Evolutionary conservation across 164 flowering plant species (phyloP).

Genomic region (Macadamia integrifolia): DNA sequence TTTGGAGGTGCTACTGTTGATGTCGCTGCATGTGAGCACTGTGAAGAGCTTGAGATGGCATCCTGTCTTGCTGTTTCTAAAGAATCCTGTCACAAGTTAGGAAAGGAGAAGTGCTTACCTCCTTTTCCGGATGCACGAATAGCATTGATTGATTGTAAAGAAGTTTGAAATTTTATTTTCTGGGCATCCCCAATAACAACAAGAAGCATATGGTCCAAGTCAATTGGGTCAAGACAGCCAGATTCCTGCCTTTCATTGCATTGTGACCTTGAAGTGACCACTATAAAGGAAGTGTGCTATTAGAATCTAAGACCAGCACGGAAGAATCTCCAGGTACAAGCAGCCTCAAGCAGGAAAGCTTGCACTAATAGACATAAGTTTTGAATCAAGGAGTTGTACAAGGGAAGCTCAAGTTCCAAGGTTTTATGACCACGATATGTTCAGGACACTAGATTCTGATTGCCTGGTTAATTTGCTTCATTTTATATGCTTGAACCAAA

Average conservation of each 20-base stretch:
- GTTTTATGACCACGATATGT: no score
- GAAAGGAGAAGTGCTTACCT: conserved; percentile 23
- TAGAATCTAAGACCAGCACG: neutral
- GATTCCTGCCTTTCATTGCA: neutral
- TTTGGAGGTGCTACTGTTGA: conserved; percentile 17
- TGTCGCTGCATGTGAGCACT: conserved; percentile 26
- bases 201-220: neutral
- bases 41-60: conserved; percentile 31
- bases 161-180: neutral
- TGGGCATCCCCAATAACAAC: neutral
- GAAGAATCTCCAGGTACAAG: conserved; percentile 1
- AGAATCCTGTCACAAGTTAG: conserved; percentile 25
- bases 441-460: no score
- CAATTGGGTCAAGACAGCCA: neutral
- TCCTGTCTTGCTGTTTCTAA: conserved; percentile 24
- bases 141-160: conserved; percentile 10
- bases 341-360: conserved; percentile 2
- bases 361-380: neutral
- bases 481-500: no score
- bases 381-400: no score
- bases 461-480: no score
- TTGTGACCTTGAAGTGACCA: conserved; percentile 10
- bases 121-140: conserved; percentile 27
- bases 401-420: no score
- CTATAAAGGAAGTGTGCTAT: conserved; percentile 20